These are phyloP conservation scores for Leishmania arabica DNA, from an alignment of 208 protist species.

Conservation along the genomic window DNA sequence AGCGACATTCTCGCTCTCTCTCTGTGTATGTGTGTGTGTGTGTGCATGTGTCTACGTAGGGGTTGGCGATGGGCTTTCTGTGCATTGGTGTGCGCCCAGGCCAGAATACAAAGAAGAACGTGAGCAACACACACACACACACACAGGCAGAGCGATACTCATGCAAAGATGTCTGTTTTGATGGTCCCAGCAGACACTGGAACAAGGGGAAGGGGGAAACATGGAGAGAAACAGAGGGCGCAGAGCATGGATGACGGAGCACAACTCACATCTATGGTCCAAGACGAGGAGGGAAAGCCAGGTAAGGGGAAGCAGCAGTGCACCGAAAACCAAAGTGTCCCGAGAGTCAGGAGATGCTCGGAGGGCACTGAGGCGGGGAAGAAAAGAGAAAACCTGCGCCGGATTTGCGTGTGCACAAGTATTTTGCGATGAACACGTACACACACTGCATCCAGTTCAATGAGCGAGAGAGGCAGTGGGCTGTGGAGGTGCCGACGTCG, in stretches of 20 bases:
- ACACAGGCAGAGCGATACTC: neutral
- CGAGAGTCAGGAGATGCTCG: neutral
- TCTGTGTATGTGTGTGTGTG: neutral
- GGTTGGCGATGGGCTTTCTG: neutral
- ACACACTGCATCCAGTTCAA: neutral
- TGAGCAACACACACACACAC: neutral
- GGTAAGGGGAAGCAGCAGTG: neutral
- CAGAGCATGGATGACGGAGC: neutral
- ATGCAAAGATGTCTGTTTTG: neutral
- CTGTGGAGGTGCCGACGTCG: neutral
- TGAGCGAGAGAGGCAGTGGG: neutral
- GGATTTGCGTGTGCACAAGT: neutral
- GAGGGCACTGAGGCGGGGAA: neutral
- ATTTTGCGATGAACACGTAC: neutral
- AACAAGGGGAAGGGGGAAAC: neutral
- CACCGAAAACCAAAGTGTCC: neutral
- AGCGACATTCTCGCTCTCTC: neutral
- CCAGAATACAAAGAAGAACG: neutral
- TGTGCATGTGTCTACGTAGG: neutral
- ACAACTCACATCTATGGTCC: neutral
- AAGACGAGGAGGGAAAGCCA: neutral
- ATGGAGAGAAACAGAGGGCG: neutral
- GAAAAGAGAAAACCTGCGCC: neutral
- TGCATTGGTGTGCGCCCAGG: neutral
- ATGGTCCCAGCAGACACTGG: neutral